Percentiles rank a stretch among this genome's conserved stretches.
phyloP scores from a whole-genome alignment of 345 rosid species.

The Viola odorata region DNA sequence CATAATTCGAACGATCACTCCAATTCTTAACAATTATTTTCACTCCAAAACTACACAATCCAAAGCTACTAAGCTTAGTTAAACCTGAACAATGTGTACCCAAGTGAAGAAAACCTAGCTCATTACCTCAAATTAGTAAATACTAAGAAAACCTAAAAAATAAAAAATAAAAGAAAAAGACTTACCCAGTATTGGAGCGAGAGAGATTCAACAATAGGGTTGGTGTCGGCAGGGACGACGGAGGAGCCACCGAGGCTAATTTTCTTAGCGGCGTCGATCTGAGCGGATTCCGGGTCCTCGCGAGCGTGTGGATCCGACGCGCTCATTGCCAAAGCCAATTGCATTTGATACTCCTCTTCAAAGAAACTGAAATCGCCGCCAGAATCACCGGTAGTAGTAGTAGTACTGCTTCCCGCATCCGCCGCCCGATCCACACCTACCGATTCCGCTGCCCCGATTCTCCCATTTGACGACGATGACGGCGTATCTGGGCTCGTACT shows the following conservation, averaged over 20 bases:
- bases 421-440: constrained; percentile 36
- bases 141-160: constrained; percentile 7
- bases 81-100: constrained; percentile 16
- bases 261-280: constrained; percentile 94
- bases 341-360: constrained; percentile 95
- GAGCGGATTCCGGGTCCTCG: constrained; percentile 75
- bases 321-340: constrained; percentile 90
- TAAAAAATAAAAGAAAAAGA: constrained; percentile 1
- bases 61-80: not conserved
- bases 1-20: not conserved
- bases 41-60: constrained; percentile 3
- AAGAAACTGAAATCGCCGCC: constrained; percentile 59
- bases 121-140: constrained; percentile 3
- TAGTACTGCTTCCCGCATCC: constrained; percentile 4
- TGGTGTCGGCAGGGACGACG: constrained; percentile 38
- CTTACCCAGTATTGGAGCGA: constrained; percentile 86
- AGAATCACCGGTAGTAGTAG: not conserved
- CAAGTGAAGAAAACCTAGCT: constrained; percentile 12
- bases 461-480: constrained; percentile 38
- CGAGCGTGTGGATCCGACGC: constrained; percentile 70
- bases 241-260: constrained; percentile 72
- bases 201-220: constrained; percentile 53
- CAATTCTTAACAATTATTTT: not conserved
- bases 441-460: constrained; percentile 49
- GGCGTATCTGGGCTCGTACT: constrained; percentile 31